These are phyloP conservation scores for Tetraselmis chui DNA, from an alignment of 139 green algal genomes.

Conservation along the genomic window DNA sequence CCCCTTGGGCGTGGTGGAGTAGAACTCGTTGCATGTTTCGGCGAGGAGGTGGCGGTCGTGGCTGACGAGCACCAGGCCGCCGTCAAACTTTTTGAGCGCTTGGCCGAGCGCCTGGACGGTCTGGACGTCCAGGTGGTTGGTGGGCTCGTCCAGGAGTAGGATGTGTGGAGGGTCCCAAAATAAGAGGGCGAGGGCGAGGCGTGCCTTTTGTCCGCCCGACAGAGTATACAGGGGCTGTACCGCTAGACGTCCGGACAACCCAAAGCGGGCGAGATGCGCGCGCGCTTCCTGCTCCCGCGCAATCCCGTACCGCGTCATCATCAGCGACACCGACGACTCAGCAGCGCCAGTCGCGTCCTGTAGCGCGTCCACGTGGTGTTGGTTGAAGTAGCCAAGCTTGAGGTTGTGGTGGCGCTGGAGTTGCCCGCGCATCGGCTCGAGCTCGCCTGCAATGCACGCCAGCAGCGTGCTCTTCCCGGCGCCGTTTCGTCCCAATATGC, in stretches of 20 bases:
- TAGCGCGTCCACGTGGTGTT: slow-evolving; percentile 57
- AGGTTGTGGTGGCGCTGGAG: slow-evolving; percentile 18
- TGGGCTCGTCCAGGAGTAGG: slow-evolving; percentile 52
- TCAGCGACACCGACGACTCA: neutral
- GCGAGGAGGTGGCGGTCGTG: neutral
- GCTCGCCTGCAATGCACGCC: slow-evolving; percentile 39
- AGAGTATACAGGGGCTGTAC: slow-evolving; percentile 43
- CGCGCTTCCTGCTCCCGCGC: slow-evolving; percentile 25
- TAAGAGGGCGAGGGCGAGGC: slow-evolving; percentile 48
- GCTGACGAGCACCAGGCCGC: neutral
- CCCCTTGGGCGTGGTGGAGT: neutral
- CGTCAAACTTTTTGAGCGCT: neutral
- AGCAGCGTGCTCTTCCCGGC: slow-evolving; percentile 59
- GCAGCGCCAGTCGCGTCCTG: slow-evolving; percentile 10
- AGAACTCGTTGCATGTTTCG: neutral
- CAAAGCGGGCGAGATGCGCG: slow-evolving; percentile 48
- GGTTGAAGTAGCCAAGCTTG: slow-evolving; percentile 42
- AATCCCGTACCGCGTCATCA: slow-evolving; percentile 9
- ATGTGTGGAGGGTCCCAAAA: slow-evolving; percentile 26
- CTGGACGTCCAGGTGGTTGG: slow-evolving; percentile 48
- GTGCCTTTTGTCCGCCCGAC: slow-evolving; percentile 52
- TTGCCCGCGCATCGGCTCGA: slow-evolving; percentile 9
- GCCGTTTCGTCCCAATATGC: slow-evolving; percentile 18
- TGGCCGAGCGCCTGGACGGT: neutral
- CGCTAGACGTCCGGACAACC: slow-evolving; percentile 43